Percentiles rank a stretch among this genome's conserved stretches.
Conservation (phyloP, 2,329 filamentous ascomycete species). For the Epichloe uncinata region DNA sequence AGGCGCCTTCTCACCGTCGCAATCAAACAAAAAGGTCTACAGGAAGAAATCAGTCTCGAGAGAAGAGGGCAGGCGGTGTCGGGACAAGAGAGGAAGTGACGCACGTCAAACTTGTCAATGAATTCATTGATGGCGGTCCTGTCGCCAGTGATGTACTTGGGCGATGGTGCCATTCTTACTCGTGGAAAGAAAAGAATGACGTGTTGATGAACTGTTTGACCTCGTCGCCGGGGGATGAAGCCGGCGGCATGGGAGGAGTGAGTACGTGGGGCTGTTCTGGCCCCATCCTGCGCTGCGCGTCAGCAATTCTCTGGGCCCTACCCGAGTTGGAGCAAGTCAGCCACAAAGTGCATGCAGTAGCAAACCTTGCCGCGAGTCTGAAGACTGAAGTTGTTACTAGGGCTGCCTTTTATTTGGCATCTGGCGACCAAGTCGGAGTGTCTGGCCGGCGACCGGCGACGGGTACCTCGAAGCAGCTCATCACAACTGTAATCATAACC, state of each 20-base stretch:
- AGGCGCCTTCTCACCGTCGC: slow-evolving; percentile 57
- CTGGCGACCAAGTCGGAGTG: not conserved
- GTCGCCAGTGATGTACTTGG: slow-evolving; percentile 69
- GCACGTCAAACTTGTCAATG: slow-evolving; percentile 81
- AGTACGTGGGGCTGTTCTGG: too few species aligned
- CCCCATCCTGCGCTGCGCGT: too few species aligned
- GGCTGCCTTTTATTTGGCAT: too few species aligned
- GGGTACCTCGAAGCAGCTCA: too few species aligned
- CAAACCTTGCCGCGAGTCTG: not conserved
- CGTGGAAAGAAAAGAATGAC: too few species aligned
- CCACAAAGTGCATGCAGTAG: not conserved
- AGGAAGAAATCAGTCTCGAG: not conserved
- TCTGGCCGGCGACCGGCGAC: not conserved
- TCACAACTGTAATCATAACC: too few species aligned
- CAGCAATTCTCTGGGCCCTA: too few species aligned
- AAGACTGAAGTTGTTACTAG: too few species aligned
- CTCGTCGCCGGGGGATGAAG: too few species aligned
- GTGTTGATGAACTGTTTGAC: not conserved
- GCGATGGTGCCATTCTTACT: slow-evolving; percentile 15
- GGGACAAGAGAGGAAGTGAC: slow-evolving; percentile 22
- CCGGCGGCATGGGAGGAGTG: too few species aligned
- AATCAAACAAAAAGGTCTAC: slow-evolving; percentile 71
- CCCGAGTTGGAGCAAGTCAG: too few species aligned
- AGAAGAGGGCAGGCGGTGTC: not conserved
- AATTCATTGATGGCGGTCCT: slow-evolving; percentile 66